Evolutionary conservation across 75 land plant genomes (phyloP), one percentile per base, ranked within the genome.

Genomic region (Selaginella tamariscina): DNA sequence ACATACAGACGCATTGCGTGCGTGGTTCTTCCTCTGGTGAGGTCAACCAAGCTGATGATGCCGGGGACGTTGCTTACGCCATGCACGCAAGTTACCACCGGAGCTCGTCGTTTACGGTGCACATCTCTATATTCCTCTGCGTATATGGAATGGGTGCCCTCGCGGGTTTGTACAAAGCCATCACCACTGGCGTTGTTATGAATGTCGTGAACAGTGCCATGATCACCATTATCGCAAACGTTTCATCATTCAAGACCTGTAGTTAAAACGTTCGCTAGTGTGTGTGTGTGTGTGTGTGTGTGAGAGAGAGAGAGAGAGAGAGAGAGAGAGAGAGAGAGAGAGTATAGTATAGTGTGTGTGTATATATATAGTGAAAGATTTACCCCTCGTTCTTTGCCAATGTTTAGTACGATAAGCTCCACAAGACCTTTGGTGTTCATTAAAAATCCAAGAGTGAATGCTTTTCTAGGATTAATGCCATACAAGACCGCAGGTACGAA

Each of bases 1-100:
- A 77, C 79, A 55, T 76, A 81, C 62, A 80, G 65, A 65, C 66
- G 64, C 27, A 86, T 69, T 0, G 85, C 78, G 22, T 78, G 68
- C 20, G 29, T 68, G 65, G 73, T 82, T 21, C 77, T 72, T 0
- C 85, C 80, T 44, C 83, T 9, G 18, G 79, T 56, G 9, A 73
- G 72, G 55, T 78, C 82, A 18, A 85, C 81, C 26, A 86, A 78
- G 76, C 73, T 74, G 55, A 83, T 76, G 69, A 83, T 74, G n/a
- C 80, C 74, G 30, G 85, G 83, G 9, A 83, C 81, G 70, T 76
- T 78, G 65, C 78, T 65, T 9, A 74, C 71, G 9, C 65, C 70
- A 73, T 86, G 83, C 54, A 83, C 64, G 74, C 86, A 79, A 5
- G 67, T 78, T 55, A 86, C 65, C 22, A 79, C 39, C 84, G 65